phyloP scores from a whole-genome alignment of 1,139 yeast genomes.

The Saccharomyces pastorianus region DNA sequence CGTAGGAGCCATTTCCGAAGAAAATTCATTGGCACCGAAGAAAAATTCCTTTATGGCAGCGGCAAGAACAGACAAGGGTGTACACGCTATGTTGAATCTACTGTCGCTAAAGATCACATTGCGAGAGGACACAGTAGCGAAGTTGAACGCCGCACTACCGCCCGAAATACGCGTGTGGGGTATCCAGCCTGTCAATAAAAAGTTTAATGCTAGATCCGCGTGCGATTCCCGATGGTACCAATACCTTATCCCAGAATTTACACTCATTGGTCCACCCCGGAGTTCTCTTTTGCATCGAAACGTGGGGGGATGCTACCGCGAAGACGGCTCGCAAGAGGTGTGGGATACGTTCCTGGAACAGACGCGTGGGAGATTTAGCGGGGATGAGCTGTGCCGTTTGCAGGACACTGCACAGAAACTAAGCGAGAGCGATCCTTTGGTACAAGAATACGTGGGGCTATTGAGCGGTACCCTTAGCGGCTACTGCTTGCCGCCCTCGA shows the following conservation, averaged over 20 bases:
- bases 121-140: constrained; percentile 63
- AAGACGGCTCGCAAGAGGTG: neutral
- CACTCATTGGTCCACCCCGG: neutral
- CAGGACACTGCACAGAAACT: constrained; percentile 80
- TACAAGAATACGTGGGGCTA: constrained; percentile 34
- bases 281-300: neutral
- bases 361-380: constrained; percentile 64
- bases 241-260: constrained; percentile 1
- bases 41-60: constrained; percentile 89
- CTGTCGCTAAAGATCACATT: constrained; percentile 56
- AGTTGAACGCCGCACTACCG: constrained; percentile 62
- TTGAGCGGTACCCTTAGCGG: constrained; percentile 67
- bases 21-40: constrained; percentile 80
- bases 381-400: constrained; percentile 94
- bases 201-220: constrained; percentile 2
- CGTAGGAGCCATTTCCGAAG: constrained; percentile 84
- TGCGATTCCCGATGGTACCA: constrained; percentile 2
- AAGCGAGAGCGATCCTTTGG: neutral
- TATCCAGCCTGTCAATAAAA: constrained; percentile 63
- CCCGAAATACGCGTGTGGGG: constrained; percentile 84
- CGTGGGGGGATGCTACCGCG: neutral
- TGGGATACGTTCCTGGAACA: neutral
- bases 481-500: constrained; percentile 49
- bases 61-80: constrained; percentile 96
- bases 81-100: constrained; percentile 86